These are phyloP conservation scores for Tetradesmus lagerheimii DNA, from an alignment of 139 green algal species.

Conservation along the genomic window DNA sequence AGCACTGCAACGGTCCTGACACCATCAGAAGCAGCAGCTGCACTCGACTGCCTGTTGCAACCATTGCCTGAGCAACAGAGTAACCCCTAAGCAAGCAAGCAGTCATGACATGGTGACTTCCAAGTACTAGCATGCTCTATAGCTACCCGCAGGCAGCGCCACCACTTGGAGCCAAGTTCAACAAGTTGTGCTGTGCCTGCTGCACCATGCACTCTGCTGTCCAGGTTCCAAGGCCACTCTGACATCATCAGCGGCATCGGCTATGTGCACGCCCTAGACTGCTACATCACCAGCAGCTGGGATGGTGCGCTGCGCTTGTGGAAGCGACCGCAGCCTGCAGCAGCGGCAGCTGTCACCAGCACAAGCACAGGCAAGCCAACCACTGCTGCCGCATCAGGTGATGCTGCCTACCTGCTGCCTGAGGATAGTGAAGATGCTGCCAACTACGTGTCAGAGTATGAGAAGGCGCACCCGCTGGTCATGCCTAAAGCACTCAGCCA, in stretches of 20 bases:
- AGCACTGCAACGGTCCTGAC: too few species aligned
- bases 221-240: constrained; percentile 67
- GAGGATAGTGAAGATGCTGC: constrained; percentile 60
- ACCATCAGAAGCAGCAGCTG: too few species aligned
- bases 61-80: too few species aligned
- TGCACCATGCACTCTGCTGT: not conserved
- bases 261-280: constrained; percentile 65
- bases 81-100: too few species aligned
- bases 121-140: too few species aligned
- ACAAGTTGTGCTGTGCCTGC: too few species aligned
- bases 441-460: constrained; percentile 65
- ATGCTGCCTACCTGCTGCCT: constrained; percentile 44
- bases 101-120: too few species aligned
- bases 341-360: not conserved
- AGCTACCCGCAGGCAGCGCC: too few species aligned
- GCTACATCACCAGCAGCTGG: constrained; percentile 65
- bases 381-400: not conserved
- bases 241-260: constrained; percentile 70
- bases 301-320: constrained; percentile 55
- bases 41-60: too few species aligned
- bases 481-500: constrained; percentile 61
- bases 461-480: constrained; percentile 70
- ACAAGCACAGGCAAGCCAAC: constrained; percentile 2
- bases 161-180: too few species aligned
- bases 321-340: constrained; percentile 41